Evolutionary conservation across 352 stramenopile genomes (phyloP).

Genomic region (Phytophthora pseudosyringae): DNA sequence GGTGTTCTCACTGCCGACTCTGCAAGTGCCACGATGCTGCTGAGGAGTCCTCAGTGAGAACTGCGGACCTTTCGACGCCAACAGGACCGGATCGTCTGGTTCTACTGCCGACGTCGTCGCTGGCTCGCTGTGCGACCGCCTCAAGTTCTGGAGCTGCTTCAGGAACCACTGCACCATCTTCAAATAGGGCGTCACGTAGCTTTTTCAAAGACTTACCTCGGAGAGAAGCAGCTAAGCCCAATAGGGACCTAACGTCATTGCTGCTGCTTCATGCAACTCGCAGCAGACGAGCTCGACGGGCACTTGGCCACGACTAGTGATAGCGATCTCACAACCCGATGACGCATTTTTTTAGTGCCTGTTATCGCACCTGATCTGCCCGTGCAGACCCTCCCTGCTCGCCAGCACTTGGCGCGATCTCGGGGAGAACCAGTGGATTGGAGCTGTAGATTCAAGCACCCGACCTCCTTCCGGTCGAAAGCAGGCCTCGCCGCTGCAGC

Average conservation of each 20-base stretch:
- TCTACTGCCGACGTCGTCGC: background rate
- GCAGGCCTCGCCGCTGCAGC: background rate
- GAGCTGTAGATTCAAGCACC: background rate
- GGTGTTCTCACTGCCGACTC: background rate
- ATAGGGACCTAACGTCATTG: too few relatives aligned
- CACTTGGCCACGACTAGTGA: too few relatives aligned
- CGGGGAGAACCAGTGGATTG: background rate
- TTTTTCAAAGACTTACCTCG: too few relatives aligned
- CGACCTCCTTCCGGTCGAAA: background rate
- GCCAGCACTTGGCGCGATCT: slow-evolving; percentile 11
- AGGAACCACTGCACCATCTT: slow-evolving; percentile 1
- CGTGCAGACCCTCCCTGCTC: background rate
- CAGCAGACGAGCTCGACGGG: too few relatives aligned
- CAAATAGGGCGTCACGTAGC: too few relatives aligned
- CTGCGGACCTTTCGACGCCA: background rate
- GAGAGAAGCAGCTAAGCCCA: too few relatives aligned
- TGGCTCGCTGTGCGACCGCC: slow-evolving; percentile 4
- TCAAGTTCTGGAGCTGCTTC: slow-evolving; percentile 24
- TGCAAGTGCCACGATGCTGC: background rate
- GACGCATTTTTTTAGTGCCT: background rate
- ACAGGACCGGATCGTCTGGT: background rate
- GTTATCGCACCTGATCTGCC: background rate
- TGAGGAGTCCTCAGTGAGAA: background rate
- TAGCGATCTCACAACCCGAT: too few relatives aligned
- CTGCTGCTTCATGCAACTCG: too few relatives aligned